These are phyloP conservation scores for Gastrolobium bilobum DNA, from an alignment of 306 rosid genomes.

Conservation along the genomic window DNA sequence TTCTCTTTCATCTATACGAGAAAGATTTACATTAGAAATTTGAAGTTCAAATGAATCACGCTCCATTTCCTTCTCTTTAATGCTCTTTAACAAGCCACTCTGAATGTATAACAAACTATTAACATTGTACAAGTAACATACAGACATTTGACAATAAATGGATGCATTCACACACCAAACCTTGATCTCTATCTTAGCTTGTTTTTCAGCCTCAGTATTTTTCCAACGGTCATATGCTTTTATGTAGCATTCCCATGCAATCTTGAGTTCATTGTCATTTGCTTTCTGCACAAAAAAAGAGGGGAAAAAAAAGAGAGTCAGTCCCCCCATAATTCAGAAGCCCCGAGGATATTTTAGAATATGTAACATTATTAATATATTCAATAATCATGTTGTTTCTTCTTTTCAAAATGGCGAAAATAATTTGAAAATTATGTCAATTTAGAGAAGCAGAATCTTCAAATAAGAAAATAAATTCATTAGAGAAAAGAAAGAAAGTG, in stretches of 20 bases:
- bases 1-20: constrained; percentile 83
- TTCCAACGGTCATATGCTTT: constrained; percentile 76
- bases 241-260: constrained; percentile 75
- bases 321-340: constrained; percentile 18
- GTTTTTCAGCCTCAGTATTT: constrained; percentile 66
- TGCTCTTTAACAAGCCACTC: constrained; percentile 73
- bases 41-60: constrained; percentile 66
- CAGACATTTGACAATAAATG: constrained; percentile 28
- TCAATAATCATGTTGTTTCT: constrained; percentile 29
- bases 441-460: constrained; percentile 20
- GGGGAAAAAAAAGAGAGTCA: not conserved
- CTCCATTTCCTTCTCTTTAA: constrained; percentile 75
- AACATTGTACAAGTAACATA: constrained; percentile 40
- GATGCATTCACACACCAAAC: constrained; percentile 58
- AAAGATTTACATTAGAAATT: constrained; percentile 64
- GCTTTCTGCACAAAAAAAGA: constrained; percentile 60
- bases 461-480: constrained; percentile 34
- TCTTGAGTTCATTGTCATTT: constrained; percentile 71
- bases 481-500: constrained; percentile 26
- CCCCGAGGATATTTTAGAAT: constrained; percentile 28
- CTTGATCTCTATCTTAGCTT: constrained; percentile 72
- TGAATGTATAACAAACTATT: constrained; percentile 55
- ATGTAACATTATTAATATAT: constrained; percentile 1
- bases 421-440: not conserved
- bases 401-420: constrained; percentile 33